Evolutionary conservation across 2,329 filamentous ascomycete species (phyloP).

Genomic region (Calycina herbarum): DNA sequence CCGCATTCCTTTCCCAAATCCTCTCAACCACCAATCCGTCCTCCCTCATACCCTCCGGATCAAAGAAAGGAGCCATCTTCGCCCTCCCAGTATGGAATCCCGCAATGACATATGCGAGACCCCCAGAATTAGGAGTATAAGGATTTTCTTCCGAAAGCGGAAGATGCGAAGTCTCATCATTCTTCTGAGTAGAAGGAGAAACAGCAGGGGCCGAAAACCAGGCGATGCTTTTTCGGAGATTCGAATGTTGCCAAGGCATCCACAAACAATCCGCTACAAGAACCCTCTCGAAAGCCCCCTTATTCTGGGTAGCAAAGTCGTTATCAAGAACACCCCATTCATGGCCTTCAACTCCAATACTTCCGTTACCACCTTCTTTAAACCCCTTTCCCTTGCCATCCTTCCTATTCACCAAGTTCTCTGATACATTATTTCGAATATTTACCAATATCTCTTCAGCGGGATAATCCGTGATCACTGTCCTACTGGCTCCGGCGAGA

Average conservation of each 20-base stretch:
- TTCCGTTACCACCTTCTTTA: conserved; percentile 32
- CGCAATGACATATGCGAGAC: conserved; percentile 63
- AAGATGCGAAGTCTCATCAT: neutral
- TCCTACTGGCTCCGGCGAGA: conserved; percentile 48
- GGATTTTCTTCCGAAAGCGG: neutral
- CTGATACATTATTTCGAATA: conserved; percentile 56
- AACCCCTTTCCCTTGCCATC: neutral
- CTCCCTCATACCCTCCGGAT: conserved; percentile 44
- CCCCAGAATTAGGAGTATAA: neutral
- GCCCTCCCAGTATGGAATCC: conserved; percentile 71
- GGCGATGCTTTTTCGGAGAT: conserved; percentile 60
- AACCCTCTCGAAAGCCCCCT: conserved; percentile 56
- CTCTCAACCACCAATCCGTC: conserved; percentile 60
- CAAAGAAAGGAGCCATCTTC: conserved; percentile 67
- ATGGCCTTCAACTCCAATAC: conserved; percentile 57
- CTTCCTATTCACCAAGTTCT: conserved; percentile 44
- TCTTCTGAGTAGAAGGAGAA: neutral
- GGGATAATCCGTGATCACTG: conserved; percentile 69
- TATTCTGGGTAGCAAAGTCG: conserved; percentile 27
- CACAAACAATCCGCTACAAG: conserved; percentile 74
- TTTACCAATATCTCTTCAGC: conserved; percentile 58
- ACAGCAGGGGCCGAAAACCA: conserved; percentile 53
- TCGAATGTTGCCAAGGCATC: conserved; percentile 73
- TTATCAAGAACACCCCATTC: conserved; percentile 57
- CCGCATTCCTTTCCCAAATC: conserved; percentile 69